Evolutionary conservation across 1,284 basidiomycete species (phyloP), one percentile per base, ranked within the genome.

Genomic region (Sporisorium exsertum): DNA sequence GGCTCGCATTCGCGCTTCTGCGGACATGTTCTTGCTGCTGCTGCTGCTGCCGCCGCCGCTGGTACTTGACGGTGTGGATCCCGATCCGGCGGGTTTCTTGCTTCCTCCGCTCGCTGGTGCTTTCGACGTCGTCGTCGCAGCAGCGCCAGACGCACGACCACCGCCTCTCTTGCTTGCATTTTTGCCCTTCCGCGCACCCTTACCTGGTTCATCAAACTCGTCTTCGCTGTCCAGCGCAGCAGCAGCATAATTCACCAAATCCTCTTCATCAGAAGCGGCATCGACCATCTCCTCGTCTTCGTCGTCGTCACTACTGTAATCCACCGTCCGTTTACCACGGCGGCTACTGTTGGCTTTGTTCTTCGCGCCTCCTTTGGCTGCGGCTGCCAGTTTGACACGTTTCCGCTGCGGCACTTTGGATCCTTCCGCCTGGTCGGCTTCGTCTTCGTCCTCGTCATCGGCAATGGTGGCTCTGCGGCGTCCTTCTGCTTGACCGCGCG

Each of bases 1-100:
- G 27, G 73, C 73, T 22, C 73, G 60, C 64, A 76, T 64, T 4
- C 61, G 43, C 15, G 63, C 72, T 66, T 66, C 67, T 0, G 64
- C 59, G 15, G 72, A 75, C 63, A 75, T 62, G 40, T 51, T 8
- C 29, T 74, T 74, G 29, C 53, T 32, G 16, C 47, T 20, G 29
- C 49, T 55, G 7, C n/a, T 16, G 29, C 47, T 20, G 29, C 49
- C 58, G 7, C 47, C 27, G 29, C 49, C 58, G 7, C n/a, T 16
- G 29, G 51, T 16, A 15, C 15, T 47, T 2, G 60, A 26, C 4
- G 35, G 27, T 22, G 67, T 45, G n/a, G 61, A 37, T 5, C 35
- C 43, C 9, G 53, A 10, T 13, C 42, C 20, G 1, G 35, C 24
- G 1, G 60, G 45, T 42, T 69, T 69, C 59, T 66, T 62, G 15